These are phyloP conservation scores for Kalanchoe fedtschenkoi DNA, from an alignment of 164 flowering plant genomes.

Conservation along the genomic window DNA sequence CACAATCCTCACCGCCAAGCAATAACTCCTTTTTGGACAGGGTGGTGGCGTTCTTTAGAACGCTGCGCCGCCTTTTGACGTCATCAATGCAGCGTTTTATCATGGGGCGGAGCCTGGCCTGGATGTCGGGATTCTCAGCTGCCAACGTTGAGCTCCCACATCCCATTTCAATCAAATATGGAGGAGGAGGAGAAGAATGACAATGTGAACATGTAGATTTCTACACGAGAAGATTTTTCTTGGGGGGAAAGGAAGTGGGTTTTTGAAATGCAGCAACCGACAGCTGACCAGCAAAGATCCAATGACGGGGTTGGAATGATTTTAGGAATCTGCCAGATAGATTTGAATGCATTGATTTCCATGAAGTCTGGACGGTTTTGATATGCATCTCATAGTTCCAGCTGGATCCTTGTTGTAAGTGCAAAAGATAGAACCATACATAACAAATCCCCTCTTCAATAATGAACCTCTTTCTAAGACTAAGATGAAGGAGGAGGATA, in stretches of 20 bases:
- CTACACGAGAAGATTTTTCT: too few species aligned
- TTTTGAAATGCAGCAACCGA: too few species aligned
- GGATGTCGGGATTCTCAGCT: too few species aligned
- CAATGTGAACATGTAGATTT: neutral
- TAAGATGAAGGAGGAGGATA: neutral
- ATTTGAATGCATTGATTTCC: neutral
- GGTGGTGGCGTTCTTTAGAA: neutral
- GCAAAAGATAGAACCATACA: too few species aligned
- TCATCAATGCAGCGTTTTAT: too few species aligned
- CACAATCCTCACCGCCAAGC: slow-evolving; percentile 4
- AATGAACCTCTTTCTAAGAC: neutral
- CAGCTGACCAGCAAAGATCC: too few species aligned
- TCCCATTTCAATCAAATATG: too few species aligned
- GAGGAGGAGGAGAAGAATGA: neutral
- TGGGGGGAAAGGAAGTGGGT: too few species aligned
- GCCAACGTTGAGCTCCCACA: too few species aligned
- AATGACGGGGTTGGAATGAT: neutral
- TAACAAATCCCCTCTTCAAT: too few species aligned
- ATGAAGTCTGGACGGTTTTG: neutral
- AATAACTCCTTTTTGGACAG: slow-evolving; percentile 18
- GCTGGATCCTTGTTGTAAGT: neutral
- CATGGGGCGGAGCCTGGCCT: too few species aligned
- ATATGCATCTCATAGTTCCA: neutral
- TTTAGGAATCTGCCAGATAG: neutral
- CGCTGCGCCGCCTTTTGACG: neutral